Conservation (phyloP, 148 eudicot species). For the Diospyros lotus region DNA sequence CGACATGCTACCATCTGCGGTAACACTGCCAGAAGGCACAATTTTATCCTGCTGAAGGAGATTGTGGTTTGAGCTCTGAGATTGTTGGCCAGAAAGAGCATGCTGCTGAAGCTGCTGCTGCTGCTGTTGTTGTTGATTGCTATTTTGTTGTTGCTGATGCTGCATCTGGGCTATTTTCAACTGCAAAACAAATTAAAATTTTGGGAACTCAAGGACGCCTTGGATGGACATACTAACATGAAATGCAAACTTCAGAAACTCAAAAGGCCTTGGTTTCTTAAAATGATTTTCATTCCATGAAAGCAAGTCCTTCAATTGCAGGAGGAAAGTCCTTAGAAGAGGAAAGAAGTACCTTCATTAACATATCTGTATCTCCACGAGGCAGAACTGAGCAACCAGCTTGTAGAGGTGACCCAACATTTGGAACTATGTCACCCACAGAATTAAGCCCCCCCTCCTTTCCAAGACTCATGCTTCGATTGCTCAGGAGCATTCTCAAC, state of each 20-base stretch:
- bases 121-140: constrained; percentile 19
- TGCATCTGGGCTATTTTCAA: constrained; percentile 56
- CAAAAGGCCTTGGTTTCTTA: background rate
- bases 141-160: constrained; percentile 41
- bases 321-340: background rate
- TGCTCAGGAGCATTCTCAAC: constrained; percentile 51
- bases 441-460: constrained; percentile 62
- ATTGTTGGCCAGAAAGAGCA: constrained; percentile 51
- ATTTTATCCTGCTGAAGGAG: constrained; percentile 53
- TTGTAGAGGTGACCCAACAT: constrained; percentile 54
- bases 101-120: constrained; percentile 39
- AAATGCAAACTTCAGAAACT: constrained; percentile 4
- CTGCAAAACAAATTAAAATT: constrained; percentile 18
- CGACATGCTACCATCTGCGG: constrained; percentile 55
- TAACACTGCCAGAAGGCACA: constrained; percentile 42
- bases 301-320: constrained; percentile 5
- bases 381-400: constrained; percentile 48
- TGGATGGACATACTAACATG: too few species aligned
- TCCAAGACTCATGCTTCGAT: constrained; percentile 40
- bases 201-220: too few species aligned
- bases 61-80: constrained; percentile 45
- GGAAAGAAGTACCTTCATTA: constrained; percentile 39
- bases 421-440: constrained; percentile 44
- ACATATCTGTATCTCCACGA: constrained; percentile 59
- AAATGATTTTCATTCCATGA: background rate